Evolutionary conservation across 2,329 filamentous ascomycete species (phyloP).

Genomic region (Chrysoporthe puriensis): DNA sequence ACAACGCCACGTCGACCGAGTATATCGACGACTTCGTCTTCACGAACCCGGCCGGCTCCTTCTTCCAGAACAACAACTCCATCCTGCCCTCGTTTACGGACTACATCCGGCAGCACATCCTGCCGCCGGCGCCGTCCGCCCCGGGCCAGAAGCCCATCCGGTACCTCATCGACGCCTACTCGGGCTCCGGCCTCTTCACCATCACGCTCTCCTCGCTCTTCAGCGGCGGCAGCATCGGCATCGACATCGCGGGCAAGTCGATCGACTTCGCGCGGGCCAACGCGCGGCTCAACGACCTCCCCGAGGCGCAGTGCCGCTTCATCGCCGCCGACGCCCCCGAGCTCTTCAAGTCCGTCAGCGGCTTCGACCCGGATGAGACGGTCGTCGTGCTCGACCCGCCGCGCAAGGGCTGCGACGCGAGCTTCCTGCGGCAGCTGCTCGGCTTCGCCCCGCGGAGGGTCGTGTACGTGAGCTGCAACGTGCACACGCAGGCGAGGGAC

Average conservation of each 20-base stretch:
- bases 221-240: constrained; percentile 79
- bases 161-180: constrained; percentile 97
- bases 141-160: constrained; percentile 58
- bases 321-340: constrained; percentile 84
- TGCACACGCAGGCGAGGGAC: constrained; percentile 95
- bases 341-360: constrained; percentile 74
- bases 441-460: constrained; percentile 77
- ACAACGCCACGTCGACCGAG: constrained; percentile 81
- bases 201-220: constrained; percentile 88
- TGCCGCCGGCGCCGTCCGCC: constrained; percentile 50
- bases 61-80: constrained; percentile 99
- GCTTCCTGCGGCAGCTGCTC: constrained; percentile 81
- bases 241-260: constrained; percentile 82
- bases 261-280: constrained; percentile 82
- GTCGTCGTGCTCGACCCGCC: constrained; percentile 97
- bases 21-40: constrained; percentile 86
- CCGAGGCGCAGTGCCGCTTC: constrained; percentile 70
- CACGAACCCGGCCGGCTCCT: constrained; percentile 87
- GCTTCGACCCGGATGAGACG: constrained; percentile 77
- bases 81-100: constrained; percentile 86
- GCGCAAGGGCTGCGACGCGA: constrained; percentile 87
- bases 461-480: constrained; percentile 96
- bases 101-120: constrained; percentile 81
- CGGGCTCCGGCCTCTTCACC: constrained; percentile 94
- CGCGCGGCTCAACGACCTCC: constrained; percentile 74